These are phyloP conservation scores for Trichoderma gracile DNA, from an alignment of 2,329 filamentous ascomycete genomes.

Conservation along the genomic window DNA sequence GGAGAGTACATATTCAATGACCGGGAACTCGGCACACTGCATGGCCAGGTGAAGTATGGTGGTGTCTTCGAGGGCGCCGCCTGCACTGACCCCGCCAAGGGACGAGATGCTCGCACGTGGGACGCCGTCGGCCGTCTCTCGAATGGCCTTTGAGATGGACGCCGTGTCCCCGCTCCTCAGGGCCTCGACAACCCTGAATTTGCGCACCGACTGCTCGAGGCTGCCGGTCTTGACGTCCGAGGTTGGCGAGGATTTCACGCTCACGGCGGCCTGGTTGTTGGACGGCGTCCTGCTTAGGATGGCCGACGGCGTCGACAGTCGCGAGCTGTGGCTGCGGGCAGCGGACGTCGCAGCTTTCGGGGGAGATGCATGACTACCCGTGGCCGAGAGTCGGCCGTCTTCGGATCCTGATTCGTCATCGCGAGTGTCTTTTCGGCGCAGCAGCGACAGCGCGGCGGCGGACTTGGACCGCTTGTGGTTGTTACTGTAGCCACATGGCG, in stretches of 20 bases:
- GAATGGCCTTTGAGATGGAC: conserved; percentile 83
- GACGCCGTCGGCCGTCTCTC: conserved; percentile 59
- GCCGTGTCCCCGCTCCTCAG: conserved; percentile 87
- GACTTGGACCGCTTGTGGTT: conserved; percentile 58
- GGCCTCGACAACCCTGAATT: conserved; percentile 92
- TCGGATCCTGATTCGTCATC: conserved; percentile 56
- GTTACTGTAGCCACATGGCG: conserved; percentile 19
- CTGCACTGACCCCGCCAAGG: conserved; percentile 45
- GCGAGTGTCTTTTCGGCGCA: conserved; percentile 54
- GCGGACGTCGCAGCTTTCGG: conserved; percentile 39
- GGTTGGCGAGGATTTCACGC: conserved; percentile 32
- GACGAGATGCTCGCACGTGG: conserved; percentile 60
- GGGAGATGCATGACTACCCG: conserved; percentile 37
- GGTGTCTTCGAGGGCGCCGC: conserved; percentile 69
- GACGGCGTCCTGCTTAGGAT: conserved; percentile 47
- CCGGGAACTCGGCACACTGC: conserved; percentile 88
- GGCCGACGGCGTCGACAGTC: conserved; percentile 48
- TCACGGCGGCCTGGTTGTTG: conserved; percentile 30
- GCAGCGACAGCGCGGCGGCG: conserved; percentile 52
- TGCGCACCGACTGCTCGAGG: conserved; percentile 90
- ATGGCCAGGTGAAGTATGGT: conserved; percentile 91
- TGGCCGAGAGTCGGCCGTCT: conserved; percentile 47
- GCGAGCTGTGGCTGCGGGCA: conserved; percentile 48
- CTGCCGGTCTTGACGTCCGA: conserved; percentile 51
- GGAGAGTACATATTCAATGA: conserved; percentile 93